These are phyloP conservation scores for Meyerozyma elateridarum DNA, from an alignment of 1,139 yeast genomes.

Conservation along the genomic window DNA sequence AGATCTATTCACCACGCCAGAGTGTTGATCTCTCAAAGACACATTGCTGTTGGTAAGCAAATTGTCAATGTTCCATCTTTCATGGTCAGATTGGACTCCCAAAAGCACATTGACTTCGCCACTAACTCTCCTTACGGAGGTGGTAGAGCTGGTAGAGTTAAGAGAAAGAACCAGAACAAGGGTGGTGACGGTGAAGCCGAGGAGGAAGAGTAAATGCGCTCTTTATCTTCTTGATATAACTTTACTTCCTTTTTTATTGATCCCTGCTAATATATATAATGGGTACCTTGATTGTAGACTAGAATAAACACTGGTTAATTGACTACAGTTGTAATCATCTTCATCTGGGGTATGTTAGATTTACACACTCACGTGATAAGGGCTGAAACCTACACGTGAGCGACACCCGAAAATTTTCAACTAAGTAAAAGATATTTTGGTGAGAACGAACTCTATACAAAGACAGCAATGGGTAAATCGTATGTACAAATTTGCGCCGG, in stretches of 20 bases:
- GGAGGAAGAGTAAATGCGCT: constrained; percentile 49
- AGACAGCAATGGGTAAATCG: constrained; percentile 75
- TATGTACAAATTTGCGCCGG: constrained; percentile 35
- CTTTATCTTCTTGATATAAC: constrained; percentile 14
- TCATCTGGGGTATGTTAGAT: too few relatives aligned
- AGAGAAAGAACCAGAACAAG: constrained; percentile 90
- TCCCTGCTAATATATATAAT: constrained; percentile 5
- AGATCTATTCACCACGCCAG: constrained; percentile 99
- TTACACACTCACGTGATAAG: not conserved
- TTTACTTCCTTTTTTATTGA: constrained; percentile 8
- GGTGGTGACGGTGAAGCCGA: constrained; percentile 61
- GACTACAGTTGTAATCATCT: too few relatives aligned
- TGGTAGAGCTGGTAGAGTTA: constrained; percentile 99
- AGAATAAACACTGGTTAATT: too few relatives aligned
- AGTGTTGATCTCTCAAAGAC: constrained; percentile 97
- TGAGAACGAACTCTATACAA: not conserved
- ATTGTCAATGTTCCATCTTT: constrained; percentile 97
- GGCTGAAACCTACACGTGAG: constrained; percentile 4
- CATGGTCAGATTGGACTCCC: constrained; percentile 99
- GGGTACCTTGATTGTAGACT: constrained; percentile 3
- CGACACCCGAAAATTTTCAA: constrained; percentile 4
- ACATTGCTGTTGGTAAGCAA: constrained; percentile 99
- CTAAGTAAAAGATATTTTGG: not conserved
- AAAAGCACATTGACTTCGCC: constrained; percentile 99
- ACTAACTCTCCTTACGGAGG: constrained; percentile 99